Conservation (phyloP, 1,284 basidiomycete genomes). For the Apiotrichum gamsii region DNA sequence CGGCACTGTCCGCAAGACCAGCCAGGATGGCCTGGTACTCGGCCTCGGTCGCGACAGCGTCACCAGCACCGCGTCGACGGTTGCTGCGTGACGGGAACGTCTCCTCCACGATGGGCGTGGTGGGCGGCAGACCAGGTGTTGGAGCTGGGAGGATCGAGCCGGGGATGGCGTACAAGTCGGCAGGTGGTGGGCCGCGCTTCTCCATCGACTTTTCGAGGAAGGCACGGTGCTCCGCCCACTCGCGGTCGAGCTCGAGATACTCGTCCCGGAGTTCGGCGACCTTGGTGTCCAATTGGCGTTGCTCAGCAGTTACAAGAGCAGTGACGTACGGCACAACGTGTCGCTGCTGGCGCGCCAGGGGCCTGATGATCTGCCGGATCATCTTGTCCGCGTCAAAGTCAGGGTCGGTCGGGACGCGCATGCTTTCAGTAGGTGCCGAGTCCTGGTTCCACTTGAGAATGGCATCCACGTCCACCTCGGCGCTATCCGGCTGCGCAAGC, state of each 20-base stretch:
- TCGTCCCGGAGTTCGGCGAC: conserved; percentile 57
- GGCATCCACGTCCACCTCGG: conserved; percentile 13
- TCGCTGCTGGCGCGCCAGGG: conserved; percentile 15
- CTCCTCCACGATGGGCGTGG: conserved; percentile 30
- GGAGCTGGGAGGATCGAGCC: conserved; percentile 24
- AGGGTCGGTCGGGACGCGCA: conserved; percentile 8
- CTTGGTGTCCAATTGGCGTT: conserved; percentile 55
- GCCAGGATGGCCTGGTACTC: conserved; percentile 97
- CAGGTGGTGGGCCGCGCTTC: conserved; percentile 36
- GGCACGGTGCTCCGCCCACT: conserved; percentile 65
- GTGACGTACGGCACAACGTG: conserved; percentile 17
- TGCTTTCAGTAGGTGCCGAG: conserved; percentile 19
- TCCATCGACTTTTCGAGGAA: conserved; percentile 54
- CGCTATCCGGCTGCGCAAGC: not conserved
- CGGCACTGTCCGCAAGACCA: conserved; percentile 82
- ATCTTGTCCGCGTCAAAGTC: conserved; percentile 9
- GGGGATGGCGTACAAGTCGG: conserved; percentile 32
- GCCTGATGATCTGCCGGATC: conserved; percentile 17
- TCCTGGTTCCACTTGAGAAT: conserved; percentile 29
- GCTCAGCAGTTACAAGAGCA: conserved; percentile 24
- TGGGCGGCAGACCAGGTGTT: conserved; percentile 29
- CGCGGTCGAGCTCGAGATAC: conserved; percentile 62
- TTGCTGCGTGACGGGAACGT: conserved; percentile 25
- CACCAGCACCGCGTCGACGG: conserved; percentile 52
- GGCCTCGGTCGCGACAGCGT: conserved; percentile 87